phyloP scores from a whole-genome alignment of 2,329 filamentous ascomycete genomes.

The Pyrenophora tritici-repentis region DNA sequence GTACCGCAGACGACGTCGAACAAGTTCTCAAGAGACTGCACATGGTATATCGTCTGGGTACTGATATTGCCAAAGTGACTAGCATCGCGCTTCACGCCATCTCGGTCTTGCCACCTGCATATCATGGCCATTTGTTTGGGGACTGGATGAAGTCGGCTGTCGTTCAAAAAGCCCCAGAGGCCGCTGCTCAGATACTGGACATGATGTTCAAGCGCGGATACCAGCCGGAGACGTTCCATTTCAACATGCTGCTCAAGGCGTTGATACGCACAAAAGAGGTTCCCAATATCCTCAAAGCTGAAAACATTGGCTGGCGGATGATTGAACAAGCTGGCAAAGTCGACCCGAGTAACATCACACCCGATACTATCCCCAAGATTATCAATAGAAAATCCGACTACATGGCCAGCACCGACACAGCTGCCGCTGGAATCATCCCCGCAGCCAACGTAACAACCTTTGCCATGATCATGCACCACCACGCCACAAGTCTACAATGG shows the following conservation, averaged over 20 bases:
- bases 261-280: constrained; percentile 63
- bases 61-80: constrained; percentile 36
- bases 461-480: constrained; percentile 40
- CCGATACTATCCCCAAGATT: background rate
- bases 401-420: background rate
- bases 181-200: constrained; percentile 72
- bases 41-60: constrained; percentile 36
- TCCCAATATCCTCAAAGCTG: constrained; percentile 34
- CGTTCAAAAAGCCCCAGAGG: constrained; percentile 63
- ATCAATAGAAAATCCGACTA: constrained; percentile 4
- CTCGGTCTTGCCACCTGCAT: constrained; percentile 56
- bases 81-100: constrained; percentile 49
- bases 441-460: constrained; percentile 39
- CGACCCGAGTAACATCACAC: background rate
- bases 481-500: constrained; percentile 35
- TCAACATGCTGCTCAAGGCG: constrained; percentile 81
- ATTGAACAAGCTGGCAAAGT: constrained; percentile 28
- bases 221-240: constrained; percentile 71
- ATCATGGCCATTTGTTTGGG: constrained; percentile 81
- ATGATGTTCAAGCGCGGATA: constrained; percentile 75
- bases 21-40: constrained; percentile 34
- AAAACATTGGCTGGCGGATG: constrained; percentile 46
- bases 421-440: constrained; percentile 22
- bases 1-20: constrained; percentile 31
- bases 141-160: constrained; percentile 89